phyloP scores from a whole-genome alignment of 176 grass and related monocot genomes.

The Carex pumila region DNA sequence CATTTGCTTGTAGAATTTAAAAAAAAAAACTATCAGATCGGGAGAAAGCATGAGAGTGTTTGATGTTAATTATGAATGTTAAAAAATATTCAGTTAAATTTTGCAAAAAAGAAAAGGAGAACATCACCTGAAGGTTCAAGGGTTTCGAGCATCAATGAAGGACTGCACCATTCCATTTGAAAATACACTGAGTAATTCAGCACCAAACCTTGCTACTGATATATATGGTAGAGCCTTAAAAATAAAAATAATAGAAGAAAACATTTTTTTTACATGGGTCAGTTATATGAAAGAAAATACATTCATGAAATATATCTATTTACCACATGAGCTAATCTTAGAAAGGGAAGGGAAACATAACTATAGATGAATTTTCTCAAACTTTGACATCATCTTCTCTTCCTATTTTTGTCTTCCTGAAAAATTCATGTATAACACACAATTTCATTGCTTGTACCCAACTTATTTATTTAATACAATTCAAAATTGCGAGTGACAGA shows the following conservation, averaged over 20 bases:
- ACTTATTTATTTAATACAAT: too few species aligned
- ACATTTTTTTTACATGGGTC: too few species aligned
- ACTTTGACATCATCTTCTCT: too few species aligned
- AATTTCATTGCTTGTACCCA: too few species aligned
- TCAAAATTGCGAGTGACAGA: too few species aligned
- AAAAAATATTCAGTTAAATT: background rate
- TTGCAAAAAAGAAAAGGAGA: background rate
- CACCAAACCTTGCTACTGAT: conserved; percentile 93
- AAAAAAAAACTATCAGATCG: background rate
- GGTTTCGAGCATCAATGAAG: conserved; percentile 83
- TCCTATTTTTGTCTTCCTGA: too few species aligned
- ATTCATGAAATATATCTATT: too few species aligned
- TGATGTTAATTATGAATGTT: background rate
- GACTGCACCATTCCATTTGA: conserved; percentile 93
- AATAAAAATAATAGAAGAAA: background rate
- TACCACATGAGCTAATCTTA: too few species aligned
- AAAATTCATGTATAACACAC: too few species aligned
- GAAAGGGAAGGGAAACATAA: too few species aligned
- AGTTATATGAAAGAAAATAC: too few species aligned
- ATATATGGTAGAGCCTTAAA: conserved; percentile 94
- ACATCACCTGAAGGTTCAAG: conserved; percentile 59
- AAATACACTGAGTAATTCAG: conserved; percentile 74
- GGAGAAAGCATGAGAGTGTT: background rate
- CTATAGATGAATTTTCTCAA: too few species aligned
- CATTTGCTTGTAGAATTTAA: background rate